Evolutionary conservation across 805 yeast species (phyloP).

Genomic region (Yarrowia sp.): DNA sequence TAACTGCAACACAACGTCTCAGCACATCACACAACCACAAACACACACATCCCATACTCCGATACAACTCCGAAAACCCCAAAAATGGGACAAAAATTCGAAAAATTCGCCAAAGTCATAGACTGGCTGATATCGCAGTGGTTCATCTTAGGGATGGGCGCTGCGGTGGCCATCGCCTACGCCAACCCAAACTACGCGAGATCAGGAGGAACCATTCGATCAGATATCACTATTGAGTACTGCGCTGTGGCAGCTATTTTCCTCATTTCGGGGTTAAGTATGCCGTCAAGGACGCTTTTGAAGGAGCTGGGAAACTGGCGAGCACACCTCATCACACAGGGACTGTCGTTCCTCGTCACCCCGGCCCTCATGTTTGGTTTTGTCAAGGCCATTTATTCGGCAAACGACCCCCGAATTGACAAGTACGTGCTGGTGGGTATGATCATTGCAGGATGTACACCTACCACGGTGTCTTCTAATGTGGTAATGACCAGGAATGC

Average conservation of each 20-base stretch:
- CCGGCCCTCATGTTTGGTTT: constrained; percentile 71
- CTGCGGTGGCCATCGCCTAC: constrained; percentile 70
- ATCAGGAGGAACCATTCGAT: constrained; percentile 72
- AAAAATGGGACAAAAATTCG: neutral
- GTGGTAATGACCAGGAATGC: constrained; percentile 90
- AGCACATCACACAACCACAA: neutral
- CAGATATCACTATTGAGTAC: constrained; percentile 74
- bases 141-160: constrained; percentile 73
- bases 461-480: constrained; percentile 88
- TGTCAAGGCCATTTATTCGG: constrained; percentile 60
- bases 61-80: neutral
- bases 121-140: constrained; percentile 48
- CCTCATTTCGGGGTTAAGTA: constrained; percentile 74
- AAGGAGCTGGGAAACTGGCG: constrained; percentile 74
- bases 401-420: constrained; percentile 59
- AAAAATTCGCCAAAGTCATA: neutral
- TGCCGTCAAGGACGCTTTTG: constrained; percentile 61
- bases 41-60: neutral
- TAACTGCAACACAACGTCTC: neutral
- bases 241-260: constrained; percentile 87
- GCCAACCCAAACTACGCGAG: constrained; percentile 81
- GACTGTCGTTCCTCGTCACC: constrained; percentile 69
- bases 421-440: constrained; percentile 79
- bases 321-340: constrained; percentile 69
- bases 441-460: constrained; percentile 80